These are phyloP conservation scores for Phylloboletellus chloephorus DNA, from an alignment of 1,284 basidiomycete species.

Conservation along the genomic window DNA sequence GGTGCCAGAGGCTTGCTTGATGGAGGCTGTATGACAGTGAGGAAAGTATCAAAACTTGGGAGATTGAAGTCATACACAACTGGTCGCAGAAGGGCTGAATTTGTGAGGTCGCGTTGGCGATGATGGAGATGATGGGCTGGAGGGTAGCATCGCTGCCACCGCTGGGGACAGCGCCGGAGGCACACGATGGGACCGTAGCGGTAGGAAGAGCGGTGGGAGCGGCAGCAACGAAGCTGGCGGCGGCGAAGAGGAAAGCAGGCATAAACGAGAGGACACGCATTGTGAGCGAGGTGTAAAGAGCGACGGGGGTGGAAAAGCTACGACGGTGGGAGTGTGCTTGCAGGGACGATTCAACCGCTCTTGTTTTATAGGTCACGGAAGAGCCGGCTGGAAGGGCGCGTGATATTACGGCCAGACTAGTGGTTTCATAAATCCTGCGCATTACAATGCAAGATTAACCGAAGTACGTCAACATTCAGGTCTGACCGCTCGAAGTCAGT, in stretches of 20 bases:
- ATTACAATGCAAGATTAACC: no score
- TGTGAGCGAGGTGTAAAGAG: conserved; percentile 12
- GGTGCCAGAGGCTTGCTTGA: background rate
- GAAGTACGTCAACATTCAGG: background rate
- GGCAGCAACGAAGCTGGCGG: conserved; percentile 16
- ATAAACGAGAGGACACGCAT: conserved; percentile 24
- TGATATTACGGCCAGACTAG: background rate
- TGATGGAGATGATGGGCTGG: background rate
- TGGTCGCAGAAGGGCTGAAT: background rate
- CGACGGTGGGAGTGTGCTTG: background rate
- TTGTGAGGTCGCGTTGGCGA: background rate
- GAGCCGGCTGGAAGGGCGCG: background rate
- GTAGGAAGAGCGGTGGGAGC: background rate
- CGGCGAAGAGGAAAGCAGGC: conserved; percentile 17
- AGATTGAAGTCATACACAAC: conserved; percentile 4
- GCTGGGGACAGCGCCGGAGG: background rate
- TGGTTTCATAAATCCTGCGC: background rate
- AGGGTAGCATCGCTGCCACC: background rate
- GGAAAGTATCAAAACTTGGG: accelerated
- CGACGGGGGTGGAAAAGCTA: conserved; percentile 6
- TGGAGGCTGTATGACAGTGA: background rate
- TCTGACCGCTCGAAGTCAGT: no score
- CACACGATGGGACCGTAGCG: background rate
- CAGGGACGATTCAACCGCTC: background rate
- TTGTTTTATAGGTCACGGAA: background rate